Percentiles rank a stretch among this genome's conserved stretches.
These are phyloP conservation scores for Blastobotrys robertii DNA, from an alignment of 805 yeast species.

Conservation along the genomic window DNA sequence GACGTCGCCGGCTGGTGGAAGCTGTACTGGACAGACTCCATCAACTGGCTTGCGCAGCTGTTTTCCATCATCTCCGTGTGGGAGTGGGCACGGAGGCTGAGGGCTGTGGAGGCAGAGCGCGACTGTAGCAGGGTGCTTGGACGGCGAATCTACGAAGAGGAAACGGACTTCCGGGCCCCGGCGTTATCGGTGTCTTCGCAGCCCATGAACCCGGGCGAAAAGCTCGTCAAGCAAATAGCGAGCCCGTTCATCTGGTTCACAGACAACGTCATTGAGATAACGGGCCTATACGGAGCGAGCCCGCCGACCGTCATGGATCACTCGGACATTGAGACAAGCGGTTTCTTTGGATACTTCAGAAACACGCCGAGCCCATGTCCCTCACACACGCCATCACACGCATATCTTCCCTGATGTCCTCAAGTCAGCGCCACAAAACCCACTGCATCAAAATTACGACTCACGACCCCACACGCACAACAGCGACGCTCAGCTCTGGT, in stretches of 20 bases:
- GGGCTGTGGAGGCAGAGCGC: slow-evolving; percentile 43
- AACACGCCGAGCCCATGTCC: no score
- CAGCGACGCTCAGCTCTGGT: background rate
- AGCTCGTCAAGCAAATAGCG: background rate
- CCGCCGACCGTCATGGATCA: no score
- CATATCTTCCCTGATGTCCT: background rate
- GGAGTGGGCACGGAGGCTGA: slow-evolving; percentile 75
- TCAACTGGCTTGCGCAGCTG: slow-evolving; percentile 62
- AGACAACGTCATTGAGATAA: slow-evolving; percentile 3
- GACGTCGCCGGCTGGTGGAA: slow-evolving; percentile 71
- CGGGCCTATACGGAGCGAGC: background rate
- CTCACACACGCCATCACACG: background rate
- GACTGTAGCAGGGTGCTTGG: slow-evolving; percentile 71
- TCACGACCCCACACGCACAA: background rate
- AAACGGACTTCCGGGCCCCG: slow-evolving; percentile 15
- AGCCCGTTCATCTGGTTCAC: slow-evolving; percentile 5
- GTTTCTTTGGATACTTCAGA: no score
- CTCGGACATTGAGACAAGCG: no score
- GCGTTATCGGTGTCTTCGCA: background rate
- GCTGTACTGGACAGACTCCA: slow-evolving; percentile 61
- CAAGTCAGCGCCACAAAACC: background rate
- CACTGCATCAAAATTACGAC: background rate
- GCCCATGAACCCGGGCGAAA: background rate
- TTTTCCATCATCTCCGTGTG: slow-evolving; percentile 66
- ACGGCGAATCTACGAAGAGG: slow-evolving; percentile 64